Evolutionary conservation across 768 basidiomycete species (phyloP), one percentile per base, ranked within the genome.

Genomic region (Paxillus rubicundulus): DNA sequence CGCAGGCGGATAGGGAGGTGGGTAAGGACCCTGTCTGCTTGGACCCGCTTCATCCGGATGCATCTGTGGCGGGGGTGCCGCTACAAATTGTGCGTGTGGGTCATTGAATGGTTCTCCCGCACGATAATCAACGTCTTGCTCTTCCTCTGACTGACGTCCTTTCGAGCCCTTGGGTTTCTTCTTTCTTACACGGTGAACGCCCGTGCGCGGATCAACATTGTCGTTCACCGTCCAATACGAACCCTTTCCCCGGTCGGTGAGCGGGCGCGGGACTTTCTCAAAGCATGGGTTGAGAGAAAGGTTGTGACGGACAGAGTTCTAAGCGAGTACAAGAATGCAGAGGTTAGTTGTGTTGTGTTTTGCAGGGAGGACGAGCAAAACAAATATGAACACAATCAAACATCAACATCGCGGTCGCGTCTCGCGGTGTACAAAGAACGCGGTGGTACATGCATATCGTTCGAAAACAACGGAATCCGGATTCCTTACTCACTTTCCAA

Each of bases 211-310:
- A 62, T 92, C 89, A 40, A 92, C 88, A 61, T 88, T 87, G 61
- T 92, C 89, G 61, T 92, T 91, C 56, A 93, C 91, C 0, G 89
- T 92, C 91, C 91, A 93, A 64, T 92, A 93, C 0, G 89, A 92
- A 18, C 91, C 91, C 63, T 93, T 93, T 47, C 91, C 91, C 47
- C 91, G 85, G 62, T 93, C 91, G 6, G 91, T 93, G 59, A 93
- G 80, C 12, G 91, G 91, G n/a, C 91, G 87, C 3, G 91, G 86
- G 5, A 92, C 87, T 70, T 93, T 93, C 71, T 92, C 89, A 61
- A 93, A 93, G 64, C 89, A 93, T 47, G 91, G 90, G 60, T 93
- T 93, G 55, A 93, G 77, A 6, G 91, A 93, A 21, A 93, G 80
- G 62, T 93, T 93, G 70, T 93, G 91, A 44, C 91, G 86, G 58